These are phyloP conservation scores for Lactarius hatsudake DNA, from an alignment of 768 basidiomycete species.

Conservation along the genomic window DNA sequence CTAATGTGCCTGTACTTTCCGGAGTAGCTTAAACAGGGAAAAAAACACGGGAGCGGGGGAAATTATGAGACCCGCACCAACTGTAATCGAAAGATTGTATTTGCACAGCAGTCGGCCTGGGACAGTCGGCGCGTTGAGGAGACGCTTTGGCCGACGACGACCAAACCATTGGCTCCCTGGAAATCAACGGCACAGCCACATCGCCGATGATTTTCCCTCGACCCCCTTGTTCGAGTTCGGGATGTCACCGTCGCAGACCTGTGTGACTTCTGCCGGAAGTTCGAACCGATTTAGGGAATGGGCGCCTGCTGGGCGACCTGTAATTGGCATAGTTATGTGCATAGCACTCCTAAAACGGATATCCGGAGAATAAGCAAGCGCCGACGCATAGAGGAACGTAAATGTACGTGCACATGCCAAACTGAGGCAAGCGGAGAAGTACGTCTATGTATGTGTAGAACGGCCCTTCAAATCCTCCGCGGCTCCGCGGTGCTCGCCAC, in stretches of 20 bases:
- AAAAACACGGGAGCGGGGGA: background rate
- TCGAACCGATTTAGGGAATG: conserved; percentile 11
- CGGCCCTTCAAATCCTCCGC: background rate
- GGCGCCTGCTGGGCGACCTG: background rate
- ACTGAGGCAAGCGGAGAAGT: background rate
- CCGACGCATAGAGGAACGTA: background rate
- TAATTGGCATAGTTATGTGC: background rate
- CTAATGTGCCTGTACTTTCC: background rate
- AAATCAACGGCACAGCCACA: conserved; percentile 22
- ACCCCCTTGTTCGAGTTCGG: background rate
- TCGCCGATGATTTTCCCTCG: conserved; percentile 1
- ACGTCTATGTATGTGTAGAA: background rate
- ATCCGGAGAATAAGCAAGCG: background rate
- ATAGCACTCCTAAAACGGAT: conserved; percentile 5
- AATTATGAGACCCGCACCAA: background rate
- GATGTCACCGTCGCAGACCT: background rate
- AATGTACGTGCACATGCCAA: conserved; percentile 1
- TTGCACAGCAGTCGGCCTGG: background rate
- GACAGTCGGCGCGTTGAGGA: conserved; percentile 1
- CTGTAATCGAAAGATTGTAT: background rate
- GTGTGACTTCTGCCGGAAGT: conserved; percentile 16
- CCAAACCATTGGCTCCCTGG: background rate
- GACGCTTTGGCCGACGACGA: background rate
- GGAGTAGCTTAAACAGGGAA: conserved; percentile 9
- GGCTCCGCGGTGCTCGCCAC: background rate